phyloP scores from a whole-genome alignment of 805 yeast species.

The Candida fluviatilis region DNA sequence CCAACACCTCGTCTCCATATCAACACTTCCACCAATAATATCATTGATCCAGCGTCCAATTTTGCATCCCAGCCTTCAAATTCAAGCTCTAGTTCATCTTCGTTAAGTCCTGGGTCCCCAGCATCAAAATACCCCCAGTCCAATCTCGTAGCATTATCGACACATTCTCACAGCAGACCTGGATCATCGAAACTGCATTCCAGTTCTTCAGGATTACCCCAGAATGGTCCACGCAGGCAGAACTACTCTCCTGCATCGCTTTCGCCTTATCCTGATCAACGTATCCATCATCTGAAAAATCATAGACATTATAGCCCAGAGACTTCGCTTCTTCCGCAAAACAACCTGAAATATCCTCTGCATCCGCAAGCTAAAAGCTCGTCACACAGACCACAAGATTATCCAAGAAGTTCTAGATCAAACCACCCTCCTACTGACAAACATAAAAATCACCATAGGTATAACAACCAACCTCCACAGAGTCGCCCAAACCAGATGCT shows the following conservation, averaged over 20 bases:
- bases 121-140: background rate
- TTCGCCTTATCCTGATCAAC: background rate
- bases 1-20: background rate
- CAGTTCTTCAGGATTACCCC: background rate
- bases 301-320: background rate
- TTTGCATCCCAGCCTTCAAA: no score
- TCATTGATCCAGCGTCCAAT: background rate
- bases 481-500: no score
- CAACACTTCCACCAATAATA: background rate
- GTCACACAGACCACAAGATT: background rate
- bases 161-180: background rate
- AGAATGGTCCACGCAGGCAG: background rate
- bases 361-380: background rate
- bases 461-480: no score
- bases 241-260: constrained; percentile 1
- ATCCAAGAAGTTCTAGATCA: no score
- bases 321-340: background rate
- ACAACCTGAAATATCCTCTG: background rate
- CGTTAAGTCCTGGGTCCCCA: background rate
- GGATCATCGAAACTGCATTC: background rate
- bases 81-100: background rate
- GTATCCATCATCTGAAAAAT: background rate
- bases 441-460: no score
- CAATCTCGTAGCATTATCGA: no score
- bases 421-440: no score